phyloP scores from a whole-genome alignment of 768 basidiomycete species.

The Agrocybe pediades region DNA sequence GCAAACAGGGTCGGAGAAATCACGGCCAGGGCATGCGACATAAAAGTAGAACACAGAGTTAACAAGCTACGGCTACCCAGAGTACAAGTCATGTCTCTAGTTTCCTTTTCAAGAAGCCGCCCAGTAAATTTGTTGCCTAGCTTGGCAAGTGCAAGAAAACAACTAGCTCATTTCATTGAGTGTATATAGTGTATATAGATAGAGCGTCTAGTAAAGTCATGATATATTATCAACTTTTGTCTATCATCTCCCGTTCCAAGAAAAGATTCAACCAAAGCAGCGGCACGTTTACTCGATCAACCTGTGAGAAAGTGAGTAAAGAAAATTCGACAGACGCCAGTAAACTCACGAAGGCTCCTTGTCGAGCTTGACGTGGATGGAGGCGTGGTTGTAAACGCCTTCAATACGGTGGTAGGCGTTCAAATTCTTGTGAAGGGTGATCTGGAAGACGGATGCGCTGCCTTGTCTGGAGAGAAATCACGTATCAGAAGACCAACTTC shows the following conservation, averaged over 20 bases:
- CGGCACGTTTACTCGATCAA: slow-evolving; percentile 13
- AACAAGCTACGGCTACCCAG: no score
- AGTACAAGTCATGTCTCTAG: background rate
- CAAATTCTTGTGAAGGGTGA: slow-evolving; percentile 97
- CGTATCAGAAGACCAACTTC: background rate
- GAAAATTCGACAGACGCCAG: background rate
- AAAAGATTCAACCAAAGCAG: background rate
- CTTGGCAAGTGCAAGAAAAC: background rate
- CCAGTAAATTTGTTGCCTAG: background rate
- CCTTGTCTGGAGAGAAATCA: slow-evolving; percentile 65
- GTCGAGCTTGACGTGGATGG: slow-evolving; percentile 67
- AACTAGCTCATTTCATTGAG: background rate
- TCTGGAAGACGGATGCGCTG: slow-evolving; percentile 90
- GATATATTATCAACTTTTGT: background rate
- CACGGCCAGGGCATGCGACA: slow-evolving; percentile 1
- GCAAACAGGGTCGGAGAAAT: background rate
- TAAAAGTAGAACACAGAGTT: slow-evolving; percentile 2
- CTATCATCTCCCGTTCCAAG: no score
- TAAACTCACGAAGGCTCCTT: slow-evolving; percentile 50
- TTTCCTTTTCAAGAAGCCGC: background rate
- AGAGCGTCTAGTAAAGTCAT: background rate
- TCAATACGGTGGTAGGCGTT: slow-evolving; percentile 93
- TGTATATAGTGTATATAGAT: background rate
- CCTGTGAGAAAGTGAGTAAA: background rate
- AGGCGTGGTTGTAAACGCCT: slow-evolving; percentile 80